These are phyloP conservation scores for Lasiodiplodia theobromae DNA, from an alignment of 2,329 filamentous ascomycete species.

Conservation along the genomic window DNA sequence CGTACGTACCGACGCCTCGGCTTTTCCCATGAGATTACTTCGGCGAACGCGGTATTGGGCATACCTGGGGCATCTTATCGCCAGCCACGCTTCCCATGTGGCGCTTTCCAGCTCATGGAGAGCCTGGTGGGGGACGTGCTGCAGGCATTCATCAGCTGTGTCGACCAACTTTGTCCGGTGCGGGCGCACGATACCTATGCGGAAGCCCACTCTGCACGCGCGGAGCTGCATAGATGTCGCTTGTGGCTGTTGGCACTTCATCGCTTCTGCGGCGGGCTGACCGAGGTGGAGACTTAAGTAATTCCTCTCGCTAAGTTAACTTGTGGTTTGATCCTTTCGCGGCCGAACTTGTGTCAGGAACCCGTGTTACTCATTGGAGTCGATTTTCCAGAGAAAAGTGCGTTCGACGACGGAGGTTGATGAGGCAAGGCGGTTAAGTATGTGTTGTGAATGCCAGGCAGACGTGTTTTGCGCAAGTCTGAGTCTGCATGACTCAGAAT, in stretches of 20 bases:
- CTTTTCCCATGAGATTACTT: background rate
- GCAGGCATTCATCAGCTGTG: background rate
- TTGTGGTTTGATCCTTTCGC: background rate
- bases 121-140: background rate
- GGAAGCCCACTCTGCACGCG: too few species aligned
- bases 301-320: background rate
- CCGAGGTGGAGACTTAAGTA: background rate
- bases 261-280: background rate
- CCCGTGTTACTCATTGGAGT: background rate
- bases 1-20: background rate
- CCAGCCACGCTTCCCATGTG: background rate
- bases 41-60: background rate
- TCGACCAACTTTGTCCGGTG: background rate
- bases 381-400: background rate
- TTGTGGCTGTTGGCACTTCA: background rate
- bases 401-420: background rate
- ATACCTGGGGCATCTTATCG: background rate
- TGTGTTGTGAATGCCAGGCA: background rate
- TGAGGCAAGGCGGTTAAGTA: background rate
- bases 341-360: background rate
- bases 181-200: background rate
- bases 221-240: background rate
- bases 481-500: conserved; percentile 21
- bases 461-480: background rate
- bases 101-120: background rate